Conservation (phyloP, 805 yeast genomes). For the Cyberlindnera petersonii region DNA sequence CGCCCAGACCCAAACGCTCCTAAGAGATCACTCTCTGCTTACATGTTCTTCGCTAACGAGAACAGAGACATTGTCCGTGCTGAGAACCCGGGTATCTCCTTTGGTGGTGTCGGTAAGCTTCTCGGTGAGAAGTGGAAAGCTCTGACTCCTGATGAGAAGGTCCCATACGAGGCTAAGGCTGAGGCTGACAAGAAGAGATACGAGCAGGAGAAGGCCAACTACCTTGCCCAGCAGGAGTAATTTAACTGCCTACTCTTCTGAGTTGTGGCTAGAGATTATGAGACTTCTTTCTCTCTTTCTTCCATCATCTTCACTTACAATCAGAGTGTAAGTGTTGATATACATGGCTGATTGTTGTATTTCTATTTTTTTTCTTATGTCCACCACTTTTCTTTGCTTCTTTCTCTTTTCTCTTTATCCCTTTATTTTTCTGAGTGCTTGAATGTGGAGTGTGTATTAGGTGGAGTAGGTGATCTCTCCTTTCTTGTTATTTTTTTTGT, state of each 20-base stretch:
- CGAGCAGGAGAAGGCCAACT: conserved; percentile 91
- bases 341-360: too few species aligned
- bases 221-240: conserved; percentile 30
- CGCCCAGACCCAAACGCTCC: conserved; percentile 89
- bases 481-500: neutral
- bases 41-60: conserved; percentile 98
- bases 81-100: conserved; percentile 93
- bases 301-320: too few species aligned
- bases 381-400: too few species aligned
- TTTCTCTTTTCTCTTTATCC: too few species aligned
- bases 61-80: conserved; percentile 94
- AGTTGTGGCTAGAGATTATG: too few species aligned
- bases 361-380: too few species aligned
- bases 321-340: too few species aligned
- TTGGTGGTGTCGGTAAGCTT: conserved; percentile 92
- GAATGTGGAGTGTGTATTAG: neutral
- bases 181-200: conserved; percentile 96
- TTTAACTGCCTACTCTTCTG: too few species aligned
- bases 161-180: conserved; percentile 90
- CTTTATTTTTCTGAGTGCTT: neutral
- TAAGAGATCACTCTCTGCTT: conserved; percentile 96
- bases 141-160: conserved; percentile 73
- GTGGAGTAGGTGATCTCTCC: neutral
- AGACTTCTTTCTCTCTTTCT: too few species aligned
- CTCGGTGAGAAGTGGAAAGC: conserved; percentile 98